Percentiles rank a stretch among this genome's conserved stretches.
Conservation (phyloP, 345 rosid genomes). For the Euphorbia pulcherrima region DNA sequence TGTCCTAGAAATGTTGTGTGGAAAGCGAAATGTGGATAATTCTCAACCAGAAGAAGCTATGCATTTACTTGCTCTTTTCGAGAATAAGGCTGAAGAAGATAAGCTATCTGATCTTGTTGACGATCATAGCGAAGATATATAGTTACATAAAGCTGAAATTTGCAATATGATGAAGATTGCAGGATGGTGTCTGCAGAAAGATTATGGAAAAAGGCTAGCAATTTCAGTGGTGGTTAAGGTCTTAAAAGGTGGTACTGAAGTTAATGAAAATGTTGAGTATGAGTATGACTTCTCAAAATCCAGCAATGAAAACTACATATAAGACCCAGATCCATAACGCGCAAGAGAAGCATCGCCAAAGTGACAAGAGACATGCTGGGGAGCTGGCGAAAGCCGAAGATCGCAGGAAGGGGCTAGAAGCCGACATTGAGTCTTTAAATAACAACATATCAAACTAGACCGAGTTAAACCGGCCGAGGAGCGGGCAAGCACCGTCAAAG, state of each 20-base stretch:
- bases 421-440: too few relatives aligned
- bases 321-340: too few relatives aligned
- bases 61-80: conserved; percentile 46
- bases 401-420: too few relatives aligned
- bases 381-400: too few relatives aligned
- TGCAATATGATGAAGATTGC: conserved; percentile 49
- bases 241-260: conserved; percentile 61
- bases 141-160: conserved; percentile 51
- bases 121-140: conserved; percentile 42
- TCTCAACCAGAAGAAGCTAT: conserved; percentile 39
- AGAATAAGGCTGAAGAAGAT: conserved; percentile 54
- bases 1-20: conserved; percentile 65
- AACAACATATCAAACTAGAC: too few relatives aligned
- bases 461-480: too few relatives aligned
- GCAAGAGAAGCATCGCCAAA: too few relatives aligned
- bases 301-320: not conserved
- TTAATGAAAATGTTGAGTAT: conserved; percentile 18
- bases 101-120: conserved; percentile 52
- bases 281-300: not conserved
- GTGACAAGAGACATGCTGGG: too few relatives aligned
- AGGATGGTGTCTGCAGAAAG: conserved; percentile 73
- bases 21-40: conserved; percentile 59
- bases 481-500: too few relatives aligned
- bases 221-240: conserved; percentile 70
- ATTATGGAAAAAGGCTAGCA: conserved; percentile 57